These are phyloP conservation scores for Scytalidium lignicola DNA, from an alignment of 2,329 filamentous ascomycete genomes.

Conservation along the genomic window DNA sequence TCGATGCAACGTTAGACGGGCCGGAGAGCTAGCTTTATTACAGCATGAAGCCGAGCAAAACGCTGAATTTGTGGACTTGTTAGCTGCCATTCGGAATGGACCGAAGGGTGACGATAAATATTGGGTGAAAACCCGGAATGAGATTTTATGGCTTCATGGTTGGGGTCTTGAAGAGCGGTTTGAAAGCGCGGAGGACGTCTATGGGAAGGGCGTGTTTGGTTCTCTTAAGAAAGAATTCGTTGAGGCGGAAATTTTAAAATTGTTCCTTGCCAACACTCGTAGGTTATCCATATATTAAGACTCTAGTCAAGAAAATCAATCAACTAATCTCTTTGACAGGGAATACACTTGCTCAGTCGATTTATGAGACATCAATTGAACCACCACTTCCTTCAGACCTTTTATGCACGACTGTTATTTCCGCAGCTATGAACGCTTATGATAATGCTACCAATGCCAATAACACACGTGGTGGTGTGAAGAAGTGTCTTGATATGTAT, in stretches of 20 bases:
- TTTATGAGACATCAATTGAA: constrained; percentile 51
- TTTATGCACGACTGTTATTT: constrained; percentile 57
- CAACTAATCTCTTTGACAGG: constrained; percentile 33
- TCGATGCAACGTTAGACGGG: constrained; percentile 44
- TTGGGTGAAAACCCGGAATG: constrained; percentile 57
- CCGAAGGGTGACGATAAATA: constrained; percentile 57
- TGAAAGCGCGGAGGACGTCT: constrained; percentile 26
- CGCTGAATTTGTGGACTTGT: constrained; percentile 45
- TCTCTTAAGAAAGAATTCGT: constrained; percentile 55
- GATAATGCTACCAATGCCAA: constrained; percentile 82
- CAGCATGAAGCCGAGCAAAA: constrained; percentile 61
- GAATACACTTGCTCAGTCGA: constrained; percentile 56
- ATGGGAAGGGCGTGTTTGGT: constrained; percentile 49
- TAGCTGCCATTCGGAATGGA: constrained; percentile 33
- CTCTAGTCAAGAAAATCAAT: constrained; percentile 3
- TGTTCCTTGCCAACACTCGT: constrained; percentile 58
- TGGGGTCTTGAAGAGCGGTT: constrained; percentile 55
- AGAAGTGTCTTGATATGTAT: constrained; percentile 72
- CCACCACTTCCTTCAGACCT: constrained; percentile 43
- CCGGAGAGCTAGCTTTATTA: constrained; percentile 59
- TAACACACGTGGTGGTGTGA: constrained; percentile 67
- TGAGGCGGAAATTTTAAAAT: constrained; percentile 67
- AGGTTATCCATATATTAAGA: constrained; percentile 26
- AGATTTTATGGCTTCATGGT: constrained; percentile 67
- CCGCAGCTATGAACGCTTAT: constrained; percentile 63